phyloP scores from a whole-genome alignment of 2,329 filamentous ascomycete species.

The Talaromyces verruculosus region DNA sequence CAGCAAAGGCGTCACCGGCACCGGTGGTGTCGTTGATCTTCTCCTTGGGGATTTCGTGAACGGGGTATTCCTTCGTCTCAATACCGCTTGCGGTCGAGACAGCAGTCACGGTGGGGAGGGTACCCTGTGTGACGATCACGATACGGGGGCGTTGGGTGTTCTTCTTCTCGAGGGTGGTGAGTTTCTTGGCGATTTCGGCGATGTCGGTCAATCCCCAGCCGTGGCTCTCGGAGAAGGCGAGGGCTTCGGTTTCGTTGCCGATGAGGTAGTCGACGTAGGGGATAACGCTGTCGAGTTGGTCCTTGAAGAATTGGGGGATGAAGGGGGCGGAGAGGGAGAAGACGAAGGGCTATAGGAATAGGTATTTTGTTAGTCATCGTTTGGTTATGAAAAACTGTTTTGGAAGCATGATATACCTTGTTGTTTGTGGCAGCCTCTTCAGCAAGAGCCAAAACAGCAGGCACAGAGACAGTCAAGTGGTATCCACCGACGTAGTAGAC shows the following conservation, averaged over 20 bases:
- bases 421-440: constrained; percentile 84
- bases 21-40: constrained; percentile 96
- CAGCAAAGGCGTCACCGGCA: constrained; percentile 94
- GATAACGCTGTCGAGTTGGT: constrained; percentile 78
- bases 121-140: constrained; percentile 93
- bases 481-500: constrained; percentile 93
- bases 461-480: constrained; percentile 94
- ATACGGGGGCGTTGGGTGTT: constrained; percentile 80
- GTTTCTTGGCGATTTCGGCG: constrained; percentile 77
- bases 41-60: constrained; percentile 72
- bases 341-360: constrained; percentile 61
- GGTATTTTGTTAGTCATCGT: background rate
- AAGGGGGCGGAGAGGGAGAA: constrained; percentile 94
- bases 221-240: constrained; percentile 81
- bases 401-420: constrained; percentile 58
- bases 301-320: constrained; percentile 97
- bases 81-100: constrained; percentile 65
- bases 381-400: background rate
- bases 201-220: constrained; percentile 72
- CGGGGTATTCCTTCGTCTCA: constrained; percentile 72
- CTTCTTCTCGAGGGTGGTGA: constrained; percentile 88
- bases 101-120: constrained; percentile 82
- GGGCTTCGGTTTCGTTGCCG: constrained; percentile 94
- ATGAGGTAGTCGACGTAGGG: constrained; percentile 96
- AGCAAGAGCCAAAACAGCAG: constrained; percentile 83